Evolutionary conservation across 495 filamentous ascomycete species (phyloP), one percentile per base, ranked within the genome.

Genomic region (Aspergillus hancockii): DNA sequence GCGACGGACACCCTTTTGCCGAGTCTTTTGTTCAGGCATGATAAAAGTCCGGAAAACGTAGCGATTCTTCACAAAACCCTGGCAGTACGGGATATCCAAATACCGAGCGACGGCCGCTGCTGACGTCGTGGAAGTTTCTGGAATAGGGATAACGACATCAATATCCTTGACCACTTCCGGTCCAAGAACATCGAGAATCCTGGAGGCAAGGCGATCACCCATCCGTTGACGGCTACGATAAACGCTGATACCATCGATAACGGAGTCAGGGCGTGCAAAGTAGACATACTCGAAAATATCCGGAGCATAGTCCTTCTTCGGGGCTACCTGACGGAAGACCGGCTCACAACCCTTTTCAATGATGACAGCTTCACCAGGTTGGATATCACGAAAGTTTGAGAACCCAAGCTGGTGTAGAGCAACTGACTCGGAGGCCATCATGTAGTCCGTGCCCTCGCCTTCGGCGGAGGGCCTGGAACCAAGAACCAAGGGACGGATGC

Each of bases 11-110:
- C 81, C 81, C 67, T 78, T 94, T 65, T 96, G 87, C 6, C 94
- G 82, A 22, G 87, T 85, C 65, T 88, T 87, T 70, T 97, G 93
- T 32, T 87, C 88, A 9, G 92, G 92, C 88, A 96, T 92, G 70
- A 97, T 97, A 71, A 97, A 97, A 0, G 93, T 97, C 36, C 93
- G 87, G 81, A 93, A 95, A 50, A 98, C 90, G 71, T 97, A 98
- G 51, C 93, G 85, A 74, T 97, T 97, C 82, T 97, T 97, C 58
- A 96, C 88, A 62, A 97, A 93, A 12, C 84, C 90, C 63, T 91
- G 90, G 58, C 84, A 89, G 70, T 91, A 95, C 3, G 90, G 90
- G 60, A 89, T 93, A 60, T 87, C 82, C 30, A 97, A 77, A 38
- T 82, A 79, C 66, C 89, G 85, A 16, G 95, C 88, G 8, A 97